A percentile compares a stretch with the other conserved stretches of the same genome.
phyloP scores from a whole-genome alignment of 2,329 filamentous ascomycete genomes.

The Xylariaceae sp. region DNA sequence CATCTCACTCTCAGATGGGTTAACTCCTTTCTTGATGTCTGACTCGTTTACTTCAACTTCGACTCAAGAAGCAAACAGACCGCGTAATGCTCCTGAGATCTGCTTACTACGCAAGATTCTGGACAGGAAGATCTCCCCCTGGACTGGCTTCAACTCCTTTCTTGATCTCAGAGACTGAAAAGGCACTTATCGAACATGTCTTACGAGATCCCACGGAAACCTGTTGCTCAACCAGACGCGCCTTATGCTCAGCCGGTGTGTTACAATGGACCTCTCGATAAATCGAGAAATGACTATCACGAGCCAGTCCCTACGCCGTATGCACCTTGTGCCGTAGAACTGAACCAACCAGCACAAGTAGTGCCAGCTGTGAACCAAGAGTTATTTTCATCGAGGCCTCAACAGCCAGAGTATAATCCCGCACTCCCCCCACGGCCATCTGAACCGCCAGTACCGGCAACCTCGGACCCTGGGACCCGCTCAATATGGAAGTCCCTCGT shows the following conservation, averaged over 20 bases:
- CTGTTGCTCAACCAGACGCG: conserved; percentile 13
- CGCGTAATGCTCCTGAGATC: neutral
- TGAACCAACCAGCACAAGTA: conserved; percentile 8
- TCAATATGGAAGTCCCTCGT: conserved; percentile 45
- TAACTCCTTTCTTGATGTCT: neutral
- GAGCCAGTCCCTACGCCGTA: conserved; percentile 14
- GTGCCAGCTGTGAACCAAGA: conserved; percentile 1
- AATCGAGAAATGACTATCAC: conserved; percentile 27
- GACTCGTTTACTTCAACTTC: neutral
- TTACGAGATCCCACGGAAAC: conserved; percentile 22
- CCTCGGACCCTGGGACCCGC: conserved; percentile 10
- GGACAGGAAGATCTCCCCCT: neutral
- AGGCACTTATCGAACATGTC: conserved; percentile 9
- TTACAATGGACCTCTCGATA: conserved; percentile 15
- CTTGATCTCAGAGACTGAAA: neutral
- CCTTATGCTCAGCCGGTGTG: neutral
- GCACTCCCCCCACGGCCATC: conserved; percentile 19
- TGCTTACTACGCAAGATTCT: neutral
- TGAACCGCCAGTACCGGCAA: conserved; percentile 8
- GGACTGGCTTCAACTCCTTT: neutral
- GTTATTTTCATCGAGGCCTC: conserved; percentile 6
- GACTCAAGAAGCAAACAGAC: neutral
- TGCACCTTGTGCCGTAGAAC: conserved; percentile 4
- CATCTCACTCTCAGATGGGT: no score
- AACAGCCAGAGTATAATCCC: conserved; percentile 19